Evolutionary conservation across 495 filamentous ascomycete species (phyloP).

Genomic region (Echria macrotheca): DNA sequence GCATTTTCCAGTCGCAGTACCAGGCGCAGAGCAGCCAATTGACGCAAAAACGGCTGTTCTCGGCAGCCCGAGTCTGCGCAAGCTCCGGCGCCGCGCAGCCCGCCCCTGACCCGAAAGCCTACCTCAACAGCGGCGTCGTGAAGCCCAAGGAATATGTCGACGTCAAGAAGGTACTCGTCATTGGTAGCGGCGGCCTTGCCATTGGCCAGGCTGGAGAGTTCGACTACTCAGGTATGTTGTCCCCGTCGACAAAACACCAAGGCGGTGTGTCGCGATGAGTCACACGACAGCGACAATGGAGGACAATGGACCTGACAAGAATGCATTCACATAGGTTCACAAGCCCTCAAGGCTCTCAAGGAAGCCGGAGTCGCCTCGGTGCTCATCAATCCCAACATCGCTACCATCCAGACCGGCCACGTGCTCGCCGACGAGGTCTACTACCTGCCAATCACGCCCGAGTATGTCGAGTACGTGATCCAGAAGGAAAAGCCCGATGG

Average conservation of each 20-base stretch:
- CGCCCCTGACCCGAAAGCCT: conserved; percentile 80
- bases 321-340: conserved; percentile 60
- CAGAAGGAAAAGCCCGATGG: conserved; percentile 91
- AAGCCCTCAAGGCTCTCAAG: conserved; percentile 93
- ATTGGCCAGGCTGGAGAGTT: conserved; percentile 99
- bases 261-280: conserved; percentile 29
- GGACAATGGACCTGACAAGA: conserved; percentile 17
- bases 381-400: conserved; percentile 97
- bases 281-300: conserved; percentile 14
- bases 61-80: conserved; percentile 29
- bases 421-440: conserved; percentile 95
- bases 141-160: conserved; percentile 70
- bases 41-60: conserved; percentile 38
- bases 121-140: conserved; percentile 79
- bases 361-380: conserved; percentile 95
- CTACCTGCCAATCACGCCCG: conserved; percentile 92
- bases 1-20: conserved; percentile 28
- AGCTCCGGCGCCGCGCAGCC: conserved; percentile 42
- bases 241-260: conserved; percentile 1
- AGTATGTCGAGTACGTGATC: conserved; percentile 96
- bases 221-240: conserved; percentile 82
- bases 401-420: conserved; percentile 97
- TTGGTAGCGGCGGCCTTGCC: conserved; percentile 91
- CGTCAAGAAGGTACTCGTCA: conserved; percentile 97
- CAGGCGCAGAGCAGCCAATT: conserved; percentile 21